phyloP scores from a whole-genome alignment of 140 eudicot genomes.

The Bidens hawaiensis region DNA sequence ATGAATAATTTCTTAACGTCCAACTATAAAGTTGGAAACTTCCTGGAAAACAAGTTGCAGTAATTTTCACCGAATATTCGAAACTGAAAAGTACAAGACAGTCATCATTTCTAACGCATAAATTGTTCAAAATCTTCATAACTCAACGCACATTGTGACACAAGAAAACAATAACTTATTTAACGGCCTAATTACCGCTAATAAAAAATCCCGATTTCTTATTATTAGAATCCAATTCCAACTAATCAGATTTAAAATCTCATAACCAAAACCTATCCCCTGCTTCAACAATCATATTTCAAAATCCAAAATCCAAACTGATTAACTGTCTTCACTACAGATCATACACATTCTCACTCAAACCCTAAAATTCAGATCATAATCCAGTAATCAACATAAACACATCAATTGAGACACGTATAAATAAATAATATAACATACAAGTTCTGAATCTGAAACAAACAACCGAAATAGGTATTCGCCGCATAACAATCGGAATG shows the following conservation, averaged over 20 bases:
- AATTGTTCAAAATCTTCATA: neutral
- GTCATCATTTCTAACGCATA: neutral
- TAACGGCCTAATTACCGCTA: too few species aligned
- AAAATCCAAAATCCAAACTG: neutral
- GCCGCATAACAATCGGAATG: constrained; percentile 5
- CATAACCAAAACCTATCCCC: too few species aligned
- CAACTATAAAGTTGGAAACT: neutral
- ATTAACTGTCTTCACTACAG: neutral
- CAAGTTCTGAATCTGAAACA: constrained; percentile 1
- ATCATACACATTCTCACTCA: constrained; percentile 6
- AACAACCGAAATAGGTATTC: constrained; percentile 8
- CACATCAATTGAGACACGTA: too few species aligned
- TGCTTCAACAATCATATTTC: neutral
- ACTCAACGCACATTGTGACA: neutral
- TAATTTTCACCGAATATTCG: neutral
- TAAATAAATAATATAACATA: too few species aligned
- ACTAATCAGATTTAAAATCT: neutral
- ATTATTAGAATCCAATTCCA: neutral
- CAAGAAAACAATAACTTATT: too few species aligned
- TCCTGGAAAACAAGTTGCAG: neutral
- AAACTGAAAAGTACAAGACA: neutral
- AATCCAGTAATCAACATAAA: too few species aligned
- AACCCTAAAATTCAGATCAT: too few species aligned
- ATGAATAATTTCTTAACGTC: neutral
- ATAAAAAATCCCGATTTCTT: neutral